Evolutionary conservation across 768 basidiomycete species (phyloP).

Genomic region (Lactarius vividus): DNA sequence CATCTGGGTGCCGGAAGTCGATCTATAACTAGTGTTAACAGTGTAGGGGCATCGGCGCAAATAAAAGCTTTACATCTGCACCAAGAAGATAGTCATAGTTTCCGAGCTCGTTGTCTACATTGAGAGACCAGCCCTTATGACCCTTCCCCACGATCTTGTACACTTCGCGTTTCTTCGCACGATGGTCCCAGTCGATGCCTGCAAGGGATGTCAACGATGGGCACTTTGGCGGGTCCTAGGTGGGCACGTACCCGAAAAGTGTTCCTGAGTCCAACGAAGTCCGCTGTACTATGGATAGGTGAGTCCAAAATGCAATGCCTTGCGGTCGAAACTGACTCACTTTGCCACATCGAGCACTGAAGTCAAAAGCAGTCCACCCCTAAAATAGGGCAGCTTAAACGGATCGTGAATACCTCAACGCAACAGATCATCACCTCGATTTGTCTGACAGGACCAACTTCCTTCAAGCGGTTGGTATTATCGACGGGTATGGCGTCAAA

Average conservation of each 20-base stretch:
- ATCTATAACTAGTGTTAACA: conserved; percentile 47
- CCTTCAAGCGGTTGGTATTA: conserved; percentile 60
- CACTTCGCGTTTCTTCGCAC: conserved; percentile 57
- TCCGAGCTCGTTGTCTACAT: conserved; percentile 81
- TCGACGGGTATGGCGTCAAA: conserved; percentile 73
- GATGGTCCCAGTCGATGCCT: conserved; percentile 86
- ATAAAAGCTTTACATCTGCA: conserved; percentile 49
- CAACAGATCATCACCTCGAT: conserved; percentile 52
- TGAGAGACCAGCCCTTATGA: conserved; percentile 76
- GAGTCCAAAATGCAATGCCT: not conserved
- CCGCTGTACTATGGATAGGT: conserved; percentile 55
- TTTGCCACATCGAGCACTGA: conserved; percentile 70
- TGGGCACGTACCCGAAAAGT: conserved; percentile 63
- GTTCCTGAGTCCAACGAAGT: conserved; percentile 70
- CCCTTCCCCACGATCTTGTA: conserved; percentile 67
- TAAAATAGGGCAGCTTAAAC: conserved; percentile 32
- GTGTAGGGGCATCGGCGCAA: not conserved
- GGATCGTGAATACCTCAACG: not conserved
- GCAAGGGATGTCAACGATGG: conserved; percentile 10
- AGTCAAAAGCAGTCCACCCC: conserved; percentile 89
- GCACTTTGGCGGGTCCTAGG: not conserved
- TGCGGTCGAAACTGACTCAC: conserved; percentile 37
- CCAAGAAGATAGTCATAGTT: conserved; percentile 87
- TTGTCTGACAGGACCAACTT: conserved; percentile 54
- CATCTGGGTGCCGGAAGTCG: conserved; percentile 79